Evolutionary conservation across 352 stramenopile species (phyloP).

Genomic region (Blastocystis sp.): DNA sequence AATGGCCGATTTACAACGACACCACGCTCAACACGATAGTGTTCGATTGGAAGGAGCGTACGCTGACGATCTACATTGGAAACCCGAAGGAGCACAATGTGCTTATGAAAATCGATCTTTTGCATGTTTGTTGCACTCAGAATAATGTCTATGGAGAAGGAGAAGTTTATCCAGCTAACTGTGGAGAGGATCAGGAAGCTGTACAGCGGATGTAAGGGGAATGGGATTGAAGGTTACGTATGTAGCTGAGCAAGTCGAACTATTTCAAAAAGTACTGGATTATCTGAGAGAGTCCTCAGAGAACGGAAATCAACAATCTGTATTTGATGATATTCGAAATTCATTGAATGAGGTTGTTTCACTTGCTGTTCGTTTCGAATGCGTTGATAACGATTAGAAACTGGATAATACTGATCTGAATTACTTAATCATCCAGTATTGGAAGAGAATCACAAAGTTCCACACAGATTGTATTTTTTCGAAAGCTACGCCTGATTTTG

Average conservation of each 20-base stretch:
- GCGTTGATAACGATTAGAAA: background rate
- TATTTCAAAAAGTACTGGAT: background rate
- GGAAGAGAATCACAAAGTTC: background rate
- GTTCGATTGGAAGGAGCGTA: constrained; percentile 48
- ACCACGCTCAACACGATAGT: constrained; percentile 57
- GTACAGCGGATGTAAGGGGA: background rate
- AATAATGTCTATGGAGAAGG: background rate
- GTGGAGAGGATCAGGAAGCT: background rate
- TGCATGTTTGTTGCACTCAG: background rate
- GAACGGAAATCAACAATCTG: background rate
- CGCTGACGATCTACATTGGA: constrained; percentile 45
- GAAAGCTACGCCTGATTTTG: background rate
- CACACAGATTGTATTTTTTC: background rate
- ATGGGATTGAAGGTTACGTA: background rate
- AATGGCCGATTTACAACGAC: constrained; percentile 60
- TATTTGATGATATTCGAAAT: background rate
- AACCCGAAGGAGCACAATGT: constrained; percentile 56
- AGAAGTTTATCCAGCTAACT: background rate
- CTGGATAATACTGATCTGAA: background rate
- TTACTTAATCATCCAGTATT: background rate
- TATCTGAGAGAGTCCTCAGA: background rate
- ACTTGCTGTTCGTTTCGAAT: background rate
- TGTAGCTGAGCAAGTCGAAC: background rate
- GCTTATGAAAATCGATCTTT: constrained; percentile 39
- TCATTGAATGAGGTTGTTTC: background rate